phyloP scores from a whole-genome alignment of 148 eudicot species.

The Cornus suecica region DNA sequence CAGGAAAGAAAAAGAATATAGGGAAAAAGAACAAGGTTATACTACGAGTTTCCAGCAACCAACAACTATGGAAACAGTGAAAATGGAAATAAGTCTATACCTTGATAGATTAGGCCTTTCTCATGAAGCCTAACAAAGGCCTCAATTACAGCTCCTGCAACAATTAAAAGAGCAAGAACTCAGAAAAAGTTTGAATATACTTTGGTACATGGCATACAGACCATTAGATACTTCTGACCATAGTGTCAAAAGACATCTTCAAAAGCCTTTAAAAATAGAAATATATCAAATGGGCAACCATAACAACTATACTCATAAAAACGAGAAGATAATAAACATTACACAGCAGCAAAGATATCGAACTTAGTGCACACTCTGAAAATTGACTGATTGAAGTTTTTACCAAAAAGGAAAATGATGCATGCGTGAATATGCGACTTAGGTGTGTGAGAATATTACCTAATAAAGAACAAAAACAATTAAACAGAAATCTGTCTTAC shows the following conservation, averaged over 20 bases:
- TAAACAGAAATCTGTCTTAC: slow-evolving; percentile 64
- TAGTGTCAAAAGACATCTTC: background rate
- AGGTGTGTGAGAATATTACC: too few relatives aligned
- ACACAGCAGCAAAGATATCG: background rate
- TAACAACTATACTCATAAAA: background rate
- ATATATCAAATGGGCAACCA: background rate
- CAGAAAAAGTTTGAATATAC: slow-evolving; percentile 10
- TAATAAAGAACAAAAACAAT: too few relatives aligned
- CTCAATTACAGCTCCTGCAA: slow-evolving; percentile 90
- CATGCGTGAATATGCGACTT: too few relatives aligned
- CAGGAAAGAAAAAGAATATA: background rate
- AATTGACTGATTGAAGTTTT: slow-evolving; percentile 11
- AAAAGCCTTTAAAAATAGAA: background rate
- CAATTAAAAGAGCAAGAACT: slow-evolving; percentile 20
- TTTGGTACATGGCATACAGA: background rate
- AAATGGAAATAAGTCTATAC: slow-evolving; percentile 23
- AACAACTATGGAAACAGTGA: background rate
- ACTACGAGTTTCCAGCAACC: background rate
- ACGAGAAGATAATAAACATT: background rate
- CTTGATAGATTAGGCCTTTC: slow-evolving; percentile 97
- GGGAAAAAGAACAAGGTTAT: background rate
- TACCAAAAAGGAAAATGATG: slow-evolving; percentile 13
- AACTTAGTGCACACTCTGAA: background rate
- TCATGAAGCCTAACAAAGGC: slow-evolving; percentile 97
- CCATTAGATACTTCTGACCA: background rate